These are phyloP conservation scores for Nematocida sp. DNA, from an alignment of 371 early-diverging fungal genomes.

Conservation along the genomic window DNA sequence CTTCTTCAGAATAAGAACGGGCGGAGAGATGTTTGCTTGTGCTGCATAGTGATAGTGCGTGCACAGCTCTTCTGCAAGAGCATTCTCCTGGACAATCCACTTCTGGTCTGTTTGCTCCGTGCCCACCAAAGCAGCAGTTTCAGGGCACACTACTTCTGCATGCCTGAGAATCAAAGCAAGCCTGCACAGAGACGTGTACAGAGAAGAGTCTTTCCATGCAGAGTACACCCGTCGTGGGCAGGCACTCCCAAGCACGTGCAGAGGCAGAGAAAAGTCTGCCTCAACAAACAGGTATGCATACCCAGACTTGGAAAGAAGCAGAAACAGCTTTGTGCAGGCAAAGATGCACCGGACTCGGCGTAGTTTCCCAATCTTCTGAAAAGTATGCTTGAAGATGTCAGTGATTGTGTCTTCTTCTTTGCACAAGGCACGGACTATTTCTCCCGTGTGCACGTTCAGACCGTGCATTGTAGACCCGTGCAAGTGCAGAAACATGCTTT, in stretches of 20 bases:
- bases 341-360: slow-evolving; percentile 89
- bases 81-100: slow-evolving; percentile 90
- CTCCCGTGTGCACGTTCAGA: slow-evolving; percentile 21
- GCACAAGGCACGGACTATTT: not conserved
- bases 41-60: not conserved
- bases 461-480: not conserved
- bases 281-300: slow-evolving; percentile 68
- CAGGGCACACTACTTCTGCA: slow-evolving; percentile 83
- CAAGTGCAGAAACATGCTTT: slow-evolving; percentile 2
- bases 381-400: not conserved
- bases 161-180: slow-evolving; percentile 85
- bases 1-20: not conserved
- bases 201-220: slow-evolving; percentile 82
- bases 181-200: slow-evolving; percentile 93
- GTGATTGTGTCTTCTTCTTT: not conserved
- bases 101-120: slow-evolving; percentile 80
- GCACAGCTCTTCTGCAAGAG: slow-evolving; percentile 63
- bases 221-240: slow-evolving; percentile 68
- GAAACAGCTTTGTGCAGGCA: slow-evolving; percentile 82
- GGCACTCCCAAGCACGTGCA: not conserved
- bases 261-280: not conserved
- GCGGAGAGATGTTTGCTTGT: not conserved
- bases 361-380: slow-evolving; percentile 90
- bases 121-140: slow-evolving; percentile 84
- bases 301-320: slow-evolving; percentile 21